Evolutionary conservation across 192 early-diverging fungal genomes (phyloP).

Genomic region (Phycomyces blakesleeanus): DNA sequence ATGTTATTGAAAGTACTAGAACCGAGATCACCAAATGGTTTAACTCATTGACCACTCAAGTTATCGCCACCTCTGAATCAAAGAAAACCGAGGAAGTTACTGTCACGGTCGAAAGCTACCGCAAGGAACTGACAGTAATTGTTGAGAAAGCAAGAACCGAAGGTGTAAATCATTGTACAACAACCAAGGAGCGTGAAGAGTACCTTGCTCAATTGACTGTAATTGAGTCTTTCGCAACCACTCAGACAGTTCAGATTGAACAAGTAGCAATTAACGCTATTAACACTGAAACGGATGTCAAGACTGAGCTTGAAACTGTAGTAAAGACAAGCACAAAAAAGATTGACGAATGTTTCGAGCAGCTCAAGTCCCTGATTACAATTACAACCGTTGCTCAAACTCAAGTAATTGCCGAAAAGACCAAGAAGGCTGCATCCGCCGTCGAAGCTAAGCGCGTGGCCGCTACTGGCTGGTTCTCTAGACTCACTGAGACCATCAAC

Average conservation of each 20-base stretch:
- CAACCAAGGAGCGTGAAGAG: background rate
- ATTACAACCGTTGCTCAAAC: background rate
- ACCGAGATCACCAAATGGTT: conserved; percentile 11
- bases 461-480: conserved; percentile 6
- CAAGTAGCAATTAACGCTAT: conserved; percentile 4
- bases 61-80: conserved; percentile 6
- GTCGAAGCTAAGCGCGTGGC: conserved; percentile 3
- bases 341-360: conserved; percentile 1
- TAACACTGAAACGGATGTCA: background rate
- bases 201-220: conserved; percentile 6
- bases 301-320: conserved; percentile 3
- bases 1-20: conserved; percentile 3
- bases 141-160: conserved; percentile 12
- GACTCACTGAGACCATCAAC: background rate
- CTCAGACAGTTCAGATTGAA: conserved; percentile 11
- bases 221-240: conserved; percentile 4
- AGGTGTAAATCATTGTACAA: background rate
- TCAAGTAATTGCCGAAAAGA: conserved; percentile 1
- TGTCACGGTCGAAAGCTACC: conserved; percentile 7
- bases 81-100: conserved; percentile 11
- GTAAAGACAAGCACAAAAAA: conserved; percentile 5
- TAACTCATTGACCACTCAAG: conserved; percentile 2
- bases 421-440: conserved; percentile 6
- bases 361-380: background rate
- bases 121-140: conserved; percentile 2